A percentile compares a stretch with the other conserved stretches of the same genome.
phyloP scores from a whole-genome alignment of 2,329 filamentous ascomycete species.

The Paecilomyces dactylethromorphus region DNA sequence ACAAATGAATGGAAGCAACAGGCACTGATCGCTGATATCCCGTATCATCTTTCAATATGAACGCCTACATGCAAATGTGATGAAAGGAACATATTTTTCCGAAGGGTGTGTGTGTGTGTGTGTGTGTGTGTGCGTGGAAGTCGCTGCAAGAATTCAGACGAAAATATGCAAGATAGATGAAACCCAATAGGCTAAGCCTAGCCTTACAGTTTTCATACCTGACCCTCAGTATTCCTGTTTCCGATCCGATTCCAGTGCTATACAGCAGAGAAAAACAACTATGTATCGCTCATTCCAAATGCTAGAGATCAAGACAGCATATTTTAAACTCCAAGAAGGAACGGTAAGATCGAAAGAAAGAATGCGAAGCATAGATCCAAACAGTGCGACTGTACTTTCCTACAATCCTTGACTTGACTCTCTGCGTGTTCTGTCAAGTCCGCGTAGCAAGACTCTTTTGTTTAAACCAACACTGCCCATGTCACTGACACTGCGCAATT shows the following conservation, averaged over 20 bases:
- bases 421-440: constrained; percentile 16
- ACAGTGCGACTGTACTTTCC: neutral
- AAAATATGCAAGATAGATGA: neutral
- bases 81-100: neutral
- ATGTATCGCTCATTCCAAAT: neutral
- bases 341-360: neutral
- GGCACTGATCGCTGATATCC: neutral
- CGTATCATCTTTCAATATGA: neutral
- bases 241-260: neutral
- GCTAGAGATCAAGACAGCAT: neutral
- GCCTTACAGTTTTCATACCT: neutral
- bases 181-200: neutral
- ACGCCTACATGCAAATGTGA: neutral
- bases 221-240: neutral
- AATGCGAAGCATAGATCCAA: neutral
- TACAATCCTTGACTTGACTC: constrained; percentile 4
- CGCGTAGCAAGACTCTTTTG: constrained; percentile 31
- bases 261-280: neutral
- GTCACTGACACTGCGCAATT: constrained; percentile 33
- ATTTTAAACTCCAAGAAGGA: neutral
- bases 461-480: constrained; percentile 29
- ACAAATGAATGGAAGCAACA: neutral
- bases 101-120: no score
- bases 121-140: no score
- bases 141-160: neutral